Evolutionary conservation across 306 rosid species (phyloP).

Genomic region (Sindora glabra): DNA sequence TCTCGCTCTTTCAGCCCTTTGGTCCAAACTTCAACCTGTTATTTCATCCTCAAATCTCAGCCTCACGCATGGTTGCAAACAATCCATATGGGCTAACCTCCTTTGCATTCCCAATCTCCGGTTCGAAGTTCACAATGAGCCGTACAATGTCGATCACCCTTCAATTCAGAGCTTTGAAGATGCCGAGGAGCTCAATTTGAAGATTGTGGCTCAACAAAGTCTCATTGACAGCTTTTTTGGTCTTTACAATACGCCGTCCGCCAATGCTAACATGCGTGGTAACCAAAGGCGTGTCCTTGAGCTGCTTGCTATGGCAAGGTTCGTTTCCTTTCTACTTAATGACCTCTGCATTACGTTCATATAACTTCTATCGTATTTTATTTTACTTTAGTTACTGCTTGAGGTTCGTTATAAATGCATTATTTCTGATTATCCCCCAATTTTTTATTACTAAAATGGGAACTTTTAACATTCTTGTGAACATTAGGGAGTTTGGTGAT

Average conservation of each 20-base stretch:
- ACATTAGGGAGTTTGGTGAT: no score
- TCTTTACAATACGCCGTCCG: constrained; percentile 54
- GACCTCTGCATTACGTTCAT: neutral
- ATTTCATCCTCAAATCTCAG: constrained; percentile 32
- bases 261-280: constrained; percentile 28
- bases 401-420: no score
- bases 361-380: neutral
- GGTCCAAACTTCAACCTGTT: constrained; percentile 29
- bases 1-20: constrained; percentile 28
- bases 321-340: neutral
- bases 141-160: constrained; percentile 19
- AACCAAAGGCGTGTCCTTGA: constrained; percentile 51
- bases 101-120: constrained; percentile 58
- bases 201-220: constrained; percentile 37
- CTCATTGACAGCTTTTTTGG: constrained; percentile 59
- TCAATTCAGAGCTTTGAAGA: constrained; percentile 33
- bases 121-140: constrained; percentile 21
- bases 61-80: constrained; percentile 37
- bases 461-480: no score
- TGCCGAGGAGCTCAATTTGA: constrained; percentile 43
- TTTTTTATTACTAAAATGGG: no score
- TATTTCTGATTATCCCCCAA: no score
- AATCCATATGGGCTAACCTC: constrained; percentile 52
- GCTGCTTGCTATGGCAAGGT: constrained; percentile 64
- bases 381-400: neutral